Evolutionary conservation across 805 yeast species (phyloP), one percentile per base, ranked within the genome.

Genomic region (Alloascoidea hylecoeti): DNA sequence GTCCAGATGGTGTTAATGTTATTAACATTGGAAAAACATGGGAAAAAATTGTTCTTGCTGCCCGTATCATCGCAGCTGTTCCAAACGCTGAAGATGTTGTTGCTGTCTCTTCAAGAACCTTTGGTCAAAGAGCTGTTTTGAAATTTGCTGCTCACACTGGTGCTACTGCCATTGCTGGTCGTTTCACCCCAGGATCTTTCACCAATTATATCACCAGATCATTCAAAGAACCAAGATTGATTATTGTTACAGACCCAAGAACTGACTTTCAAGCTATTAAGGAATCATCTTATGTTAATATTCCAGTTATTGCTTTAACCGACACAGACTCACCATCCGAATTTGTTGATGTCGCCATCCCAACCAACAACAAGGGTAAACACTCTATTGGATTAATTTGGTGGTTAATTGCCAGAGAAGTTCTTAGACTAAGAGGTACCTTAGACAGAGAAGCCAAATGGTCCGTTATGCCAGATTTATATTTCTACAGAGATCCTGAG

Each of bases 401-500:
- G 98, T 92, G 95, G 95, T 75, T 92, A 70, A 68, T 92, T 58
- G 92, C 98, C 62, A 85, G 99, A 74, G 99, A 92, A 75, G 97
- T 92, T 58, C 78, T 92, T 65, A 85, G 99, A 76, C 81, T 92
- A 70, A 83, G 96, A 75, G 98, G 99, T 64, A 79, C 86, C 63
- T 70, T 92, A 56, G 81, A 83, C 84, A 86, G 99, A 78, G 64
- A 82, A 55, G 84, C 92, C 68, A 79, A 82, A 68, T 92, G 99
- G 99, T 72, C 94, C 56, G 92, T 92, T 65, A 92, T 92, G 98
- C 97, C 97, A 68, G 99, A 92, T 75, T 79, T 92, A 69, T 92
- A 88, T 88, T 92, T 92, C 89, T 92, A 92, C 96, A 92, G 99
- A 80, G 96, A 92, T 75, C 98, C 99, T 63, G 97, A 89, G 75